Percentiles rank a stretch among this genome's conserved stretches.
Evolutionary conservation across 1,284 basidiomycete species (phyloP).

Genomic region (Mycena citricolor): DNA sequence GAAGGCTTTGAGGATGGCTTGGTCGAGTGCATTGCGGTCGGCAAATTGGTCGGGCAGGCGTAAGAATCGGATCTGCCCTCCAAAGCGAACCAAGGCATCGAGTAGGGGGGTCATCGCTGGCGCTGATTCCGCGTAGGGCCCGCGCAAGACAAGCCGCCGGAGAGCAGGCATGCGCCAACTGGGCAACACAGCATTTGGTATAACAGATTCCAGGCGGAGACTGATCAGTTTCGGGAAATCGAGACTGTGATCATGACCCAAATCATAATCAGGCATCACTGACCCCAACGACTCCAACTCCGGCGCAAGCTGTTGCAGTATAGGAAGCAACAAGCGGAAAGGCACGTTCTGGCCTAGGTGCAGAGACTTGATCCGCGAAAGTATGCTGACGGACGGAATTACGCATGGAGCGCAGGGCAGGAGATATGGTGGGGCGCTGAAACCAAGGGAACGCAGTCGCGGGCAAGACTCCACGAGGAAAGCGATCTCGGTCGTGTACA

Average conservation of each 20-base stretch:
- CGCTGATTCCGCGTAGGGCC: background rate
- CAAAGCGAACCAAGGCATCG: background rate
- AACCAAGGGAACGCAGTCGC: slow-evolving; percentile 1
- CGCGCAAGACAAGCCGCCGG: background rate
- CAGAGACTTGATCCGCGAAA: slow-evolving; percentile 5
- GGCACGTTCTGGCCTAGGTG: background rate
- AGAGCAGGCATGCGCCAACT: slow-evolving; percentile 4
- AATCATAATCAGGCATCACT: too few relatives aligned
- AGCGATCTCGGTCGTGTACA: slow-evolving; percentile 1
- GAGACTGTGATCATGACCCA: too few relatives aligned
- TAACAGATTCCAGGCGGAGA: too few relatives aligned
- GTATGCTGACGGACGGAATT: background rate
- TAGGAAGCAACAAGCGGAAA: slow-evolving; percentile 3
- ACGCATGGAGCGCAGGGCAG: background rate
- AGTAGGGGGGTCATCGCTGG: background rate
- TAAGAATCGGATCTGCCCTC: background rate
- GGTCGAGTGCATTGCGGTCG: background rate
- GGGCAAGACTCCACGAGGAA: slow-evolving; percentile 7
- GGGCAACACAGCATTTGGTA: too few relatives aligned
- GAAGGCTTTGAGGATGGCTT: background rate
- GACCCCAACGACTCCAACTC: too few relatives aligned
- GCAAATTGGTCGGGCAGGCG: background rate
- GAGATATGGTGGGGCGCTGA: background rate
- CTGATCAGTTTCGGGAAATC: too few relatives aligned
- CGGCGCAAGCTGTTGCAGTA: background rate